Percentiles rank a stretch among this genome's conserved stretches.
phyloP scores from a whole-genome alignment of 106 monocot species.

The Dendrobium officinale region DNA sequence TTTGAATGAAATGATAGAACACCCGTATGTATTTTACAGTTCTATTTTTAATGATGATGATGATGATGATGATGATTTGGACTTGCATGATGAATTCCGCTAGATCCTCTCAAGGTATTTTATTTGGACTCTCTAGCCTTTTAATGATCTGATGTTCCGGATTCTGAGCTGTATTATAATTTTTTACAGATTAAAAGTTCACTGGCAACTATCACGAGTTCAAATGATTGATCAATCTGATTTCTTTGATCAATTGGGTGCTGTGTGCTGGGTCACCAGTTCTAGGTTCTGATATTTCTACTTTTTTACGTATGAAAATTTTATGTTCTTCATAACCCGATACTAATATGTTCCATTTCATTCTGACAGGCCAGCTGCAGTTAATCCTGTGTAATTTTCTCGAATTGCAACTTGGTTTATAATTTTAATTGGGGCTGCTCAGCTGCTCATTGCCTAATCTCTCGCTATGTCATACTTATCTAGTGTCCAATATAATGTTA shows the following conservation, averaged over 20 bases:
- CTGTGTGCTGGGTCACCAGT: not conserved
- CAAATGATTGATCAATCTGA: not conserved
- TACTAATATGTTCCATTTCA: not conserved
- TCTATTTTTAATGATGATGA: constrained; percentile 73
- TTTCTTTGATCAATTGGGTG: not conserved
- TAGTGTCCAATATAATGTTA: not conserved
- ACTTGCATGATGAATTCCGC: constrained; percentile 82
- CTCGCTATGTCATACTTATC: not conserved
- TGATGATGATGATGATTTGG: constrained; percentile 52
- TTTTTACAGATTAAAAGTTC: not conserved
- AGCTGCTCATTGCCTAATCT: not conserved
- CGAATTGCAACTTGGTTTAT: not conserved
- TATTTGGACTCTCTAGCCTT: not conserved
- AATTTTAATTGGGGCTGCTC: no score
- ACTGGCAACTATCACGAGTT: not conserved
- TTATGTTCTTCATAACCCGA: not conserved
- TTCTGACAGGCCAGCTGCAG: not conserved
- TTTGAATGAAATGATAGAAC: constrained; percentile 77
- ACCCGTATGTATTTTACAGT: constrained; percentile 86
- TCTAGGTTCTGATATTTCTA: not conserved
- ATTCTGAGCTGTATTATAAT: not conserved
- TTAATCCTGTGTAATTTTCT: not conserved
- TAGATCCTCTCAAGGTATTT: constrained; percentile 11
- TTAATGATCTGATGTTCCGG: not conserved
- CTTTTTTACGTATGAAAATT: not conserved